Evolutionary conservation across 75 land plant species (phyloP), one percentile per base, ranked within the genome.

Genomic region (Cryptomeria japonica): DNA sequence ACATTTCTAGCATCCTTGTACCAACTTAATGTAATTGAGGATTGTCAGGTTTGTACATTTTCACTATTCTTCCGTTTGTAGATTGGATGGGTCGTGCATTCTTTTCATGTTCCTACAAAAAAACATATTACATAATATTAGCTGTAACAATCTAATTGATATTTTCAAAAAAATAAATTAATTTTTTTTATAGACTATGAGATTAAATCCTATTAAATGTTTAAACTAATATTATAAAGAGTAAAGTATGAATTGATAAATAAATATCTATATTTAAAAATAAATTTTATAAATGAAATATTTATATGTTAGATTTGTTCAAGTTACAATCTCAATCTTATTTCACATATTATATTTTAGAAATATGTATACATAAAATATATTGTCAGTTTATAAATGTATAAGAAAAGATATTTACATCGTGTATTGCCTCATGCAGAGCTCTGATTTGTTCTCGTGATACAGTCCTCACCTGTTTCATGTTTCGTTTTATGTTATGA

Each of bases 401-500:
- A 61, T 5, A 22, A 0, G 4, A 61, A 4, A 18, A 22, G 25
- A 61, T 87, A 87, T 79, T 87, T 58, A 90, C 90, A 39, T 90
- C 88, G 37, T 76, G 85, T 31, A 90, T 76, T 8, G 90, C 86
- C 8, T 13, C 83, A 5, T 46, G 84, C 28, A 90, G 25, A 0
- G 85, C 25, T 19, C 77, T 83, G 5, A 90, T 80, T 79, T 90
- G 90, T 68, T 83, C 42, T 42, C 79, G 53, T 5, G 86, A 84
- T 11, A 90, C 90, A 0, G 86, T 87, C 73, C 86, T 83, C 58
- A 87, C 86, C 88, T 90, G 90, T 18, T 47, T 47, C 51, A 47
- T 47, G 11, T 47, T 47, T 47, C 0, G 11, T 9, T 8, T 47
- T 47, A 47, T 47, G 51, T 8, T 47, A 41, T 47, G 10, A 47